A percentile compares a stretch with the other conserved stretches of the same genome.
Evolutionary conservation across 2,329 filamentous ascomycete genomes (phyloP).

Genomic region (Aureobasidium namibiae): DNA sequence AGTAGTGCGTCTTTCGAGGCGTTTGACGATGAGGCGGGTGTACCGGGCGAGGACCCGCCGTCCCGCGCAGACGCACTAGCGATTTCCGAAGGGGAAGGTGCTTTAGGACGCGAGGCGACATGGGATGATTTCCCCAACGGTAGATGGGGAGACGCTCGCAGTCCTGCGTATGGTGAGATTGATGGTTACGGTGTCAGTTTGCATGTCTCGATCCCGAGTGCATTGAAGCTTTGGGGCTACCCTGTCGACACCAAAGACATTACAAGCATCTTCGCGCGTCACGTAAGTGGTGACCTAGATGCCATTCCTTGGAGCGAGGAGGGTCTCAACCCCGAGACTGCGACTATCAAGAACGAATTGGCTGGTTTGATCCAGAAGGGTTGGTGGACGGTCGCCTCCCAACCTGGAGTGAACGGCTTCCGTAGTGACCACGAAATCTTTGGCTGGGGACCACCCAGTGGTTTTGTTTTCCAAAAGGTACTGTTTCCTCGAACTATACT

Average conservation of each 20-base stretch:
- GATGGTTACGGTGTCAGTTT: slow-evolving; percentile 97
- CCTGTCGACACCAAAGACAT: slow-evolving; percentile 66
- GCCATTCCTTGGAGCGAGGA: slow-evolving; percentile 94
- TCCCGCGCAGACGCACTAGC: slow-evolving; percentile 72
- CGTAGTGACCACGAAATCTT: slow-evolving; percentile 69
- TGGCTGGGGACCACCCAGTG: slow-evolving; percentile 86
- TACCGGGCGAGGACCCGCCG: slow-evolving; percentile 57
- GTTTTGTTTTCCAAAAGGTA: slow-evolving; percentile 90
- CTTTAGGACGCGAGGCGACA: slow-evolving; percentile 84
- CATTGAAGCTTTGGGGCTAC: slow-evolving; percentile 75
- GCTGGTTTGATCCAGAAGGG: slow-evolving; percentile 69
- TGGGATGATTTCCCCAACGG: slow-evolving; percentile 99
- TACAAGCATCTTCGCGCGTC: slow-evolving; percentile 68
- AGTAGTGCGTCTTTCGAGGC: slow-evolving; percentile 50
- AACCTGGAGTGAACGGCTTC: slow-evolving; percentile 85
- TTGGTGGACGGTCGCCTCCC: slow-evolving; percentile 95
- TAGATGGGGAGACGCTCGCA: slow-evolving; percentile 86
- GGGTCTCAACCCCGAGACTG: slow-evolving; percentile 73
- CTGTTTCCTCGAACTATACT: no score
- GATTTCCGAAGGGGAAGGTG: slow-evolving; percentile 88
- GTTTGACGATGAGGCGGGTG: slow-evolving; percentile 65
- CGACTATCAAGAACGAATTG: slow-evolving; percentile 68
- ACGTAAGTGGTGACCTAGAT: slow-evolving; percentile 69
- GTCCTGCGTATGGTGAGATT: slow-evolving; percentile 90
- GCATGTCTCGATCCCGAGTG: slow-evolving; percentile 79